Evolutionary conservation across 495 filamentous ascomycete genomes (phyloP), one percentile per base, ranked within the genome.

Genomic region (Trichoderma parareesei): DNA sequence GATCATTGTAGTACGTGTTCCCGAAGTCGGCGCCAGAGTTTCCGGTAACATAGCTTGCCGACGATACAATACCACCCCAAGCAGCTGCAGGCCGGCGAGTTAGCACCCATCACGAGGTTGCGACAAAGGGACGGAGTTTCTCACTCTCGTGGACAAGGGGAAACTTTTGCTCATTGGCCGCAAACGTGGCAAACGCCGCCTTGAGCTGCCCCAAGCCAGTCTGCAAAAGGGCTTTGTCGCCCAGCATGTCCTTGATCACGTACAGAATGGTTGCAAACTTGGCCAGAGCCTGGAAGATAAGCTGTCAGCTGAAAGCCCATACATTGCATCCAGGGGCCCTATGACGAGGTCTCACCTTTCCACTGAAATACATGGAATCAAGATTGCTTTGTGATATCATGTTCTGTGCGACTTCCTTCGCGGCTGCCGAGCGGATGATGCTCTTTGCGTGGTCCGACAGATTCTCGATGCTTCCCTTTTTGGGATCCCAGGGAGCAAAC

Each of bases 281-380:
- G 67, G 88, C 90, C 9, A 97, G 76, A 0, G 88, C 91, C 84
- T 87, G 55, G 64, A n/a, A 18, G 11, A 11, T 2, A 3, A 8
- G 10, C 10, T 18, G 48, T 61, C 16, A 63, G 20, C 46, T 64
- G 78, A 42, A 78, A 72, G 48, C 46, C 53, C n/a, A 14, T 2
- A 43, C n/a, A 27, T 27, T 27, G 27, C 27, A 27, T 27, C 27
- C 27, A 27, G 1, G 27, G 27, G 27, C 27, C 27, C 27, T 27
- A 27, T 27, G 27, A 27, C 27, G 27, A 27, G 27, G 27, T 27
- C 27, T 27, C 71, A 83, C 86, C 80, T 98, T 98, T 67, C 93
- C 93, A 67, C 88, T 88, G 72, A 90, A 98, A 75, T 98, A 98
- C 89, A 97, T 95, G 67, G 89, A 95, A 72, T 95, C 83, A 41